Percentiles rank a stretch among this genome's conserved stretches.
Evolutionary conservation across 2,329 filamentous ascomycete species (phyloP).

Genomic region (Fusarium ambrosium): DNA sequence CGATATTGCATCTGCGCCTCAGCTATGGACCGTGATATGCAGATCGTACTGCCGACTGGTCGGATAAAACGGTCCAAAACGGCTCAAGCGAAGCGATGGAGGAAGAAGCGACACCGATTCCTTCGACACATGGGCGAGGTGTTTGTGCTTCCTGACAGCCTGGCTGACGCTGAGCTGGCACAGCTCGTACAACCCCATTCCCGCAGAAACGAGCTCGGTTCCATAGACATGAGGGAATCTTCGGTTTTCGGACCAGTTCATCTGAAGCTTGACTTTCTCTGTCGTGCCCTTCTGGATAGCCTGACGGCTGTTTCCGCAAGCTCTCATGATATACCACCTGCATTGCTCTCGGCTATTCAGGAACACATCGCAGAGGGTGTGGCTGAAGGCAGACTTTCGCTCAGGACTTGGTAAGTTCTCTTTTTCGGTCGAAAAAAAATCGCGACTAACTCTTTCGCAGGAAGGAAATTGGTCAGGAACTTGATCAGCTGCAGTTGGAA

Average conservation of each 20-base stretch:
- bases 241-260: constrained; percentile 31
- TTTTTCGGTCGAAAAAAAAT: not conserved
- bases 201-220: not conserved
- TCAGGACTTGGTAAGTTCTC: constrained; percentile 52
- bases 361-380: constrained; percentile 45
- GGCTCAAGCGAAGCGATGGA: constrained; percentile 46
- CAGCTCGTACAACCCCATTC: constrained; percentile 28
- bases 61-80: constrained; percentile 45
- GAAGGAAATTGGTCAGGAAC: constrained; percentile 44
- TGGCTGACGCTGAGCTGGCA: constrained; percentile 47
- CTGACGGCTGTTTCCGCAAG: constrained; percentile 27
- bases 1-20: constrained; percentile 55
- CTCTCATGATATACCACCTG: constrained; percentile 45
- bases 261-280: constrained; percentile 45
- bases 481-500: constrained; percentile 8
- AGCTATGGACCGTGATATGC: constrained; percentile 38
- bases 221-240: constrained; percentile 3
- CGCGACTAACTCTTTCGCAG: constrained; percentile 33
- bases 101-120: constrained; percentile 46
- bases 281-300: constrained; percentile 33
- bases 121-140: constrained; percentile 47
- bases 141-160: constrained; percentile 56
- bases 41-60: constrained; percentile 47
- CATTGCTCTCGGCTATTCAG: constrained; percentile 46
- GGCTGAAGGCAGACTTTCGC: constrained; percentile 44